Conservation (phyloP, 305 asterid species). For the Rubia tinctorum region DNA sequence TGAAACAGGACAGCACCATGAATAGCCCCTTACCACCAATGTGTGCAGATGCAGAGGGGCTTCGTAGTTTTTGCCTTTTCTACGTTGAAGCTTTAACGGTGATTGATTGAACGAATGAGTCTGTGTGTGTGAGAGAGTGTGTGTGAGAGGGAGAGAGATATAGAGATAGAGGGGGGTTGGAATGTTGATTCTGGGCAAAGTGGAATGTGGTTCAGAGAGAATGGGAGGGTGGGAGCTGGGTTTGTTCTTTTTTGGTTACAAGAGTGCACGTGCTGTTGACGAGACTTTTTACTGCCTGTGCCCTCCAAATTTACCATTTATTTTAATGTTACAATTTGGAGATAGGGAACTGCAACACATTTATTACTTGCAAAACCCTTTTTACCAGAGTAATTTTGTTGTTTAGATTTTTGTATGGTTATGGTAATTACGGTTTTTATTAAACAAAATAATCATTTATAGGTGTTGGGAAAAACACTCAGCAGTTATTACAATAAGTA, state of each 20-base stretch:
- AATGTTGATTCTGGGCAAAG: constrained; percentile 7
- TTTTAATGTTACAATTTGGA: too few relatives aligned
- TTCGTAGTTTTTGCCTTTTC: background rate
- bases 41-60: background rate
- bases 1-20: background rate
- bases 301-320: background rate
- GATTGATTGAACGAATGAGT: constrained; percentile 1
- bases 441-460: too few relatives aligned
- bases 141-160: background rate
- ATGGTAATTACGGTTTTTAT: too few relatives aligned
- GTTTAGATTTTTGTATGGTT: too few relatives aligned
- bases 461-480: too few relatives aligned
- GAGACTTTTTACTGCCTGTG: background rate
- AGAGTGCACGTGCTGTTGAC: constrained; percentile 16
- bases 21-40: background rate
- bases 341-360: background rate
- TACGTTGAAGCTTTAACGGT: background rate
- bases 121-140: background rate
- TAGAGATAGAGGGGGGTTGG: background rate
- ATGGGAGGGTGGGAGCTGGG: background rate
- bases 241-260: constrained; percentile 12
- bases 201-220: constrained; percentile 9
- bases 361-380: too few relatives aligned
- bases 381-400: too few relatives aligned
- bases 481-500: too few relatives aligned